A percentile compares a stretch with the other conserved stretches of the same genome.
Evolutionary conservation across 192 early-diverging fungal genomes (phyloP).

Genomic region (Coemansia sp.): DNA sequence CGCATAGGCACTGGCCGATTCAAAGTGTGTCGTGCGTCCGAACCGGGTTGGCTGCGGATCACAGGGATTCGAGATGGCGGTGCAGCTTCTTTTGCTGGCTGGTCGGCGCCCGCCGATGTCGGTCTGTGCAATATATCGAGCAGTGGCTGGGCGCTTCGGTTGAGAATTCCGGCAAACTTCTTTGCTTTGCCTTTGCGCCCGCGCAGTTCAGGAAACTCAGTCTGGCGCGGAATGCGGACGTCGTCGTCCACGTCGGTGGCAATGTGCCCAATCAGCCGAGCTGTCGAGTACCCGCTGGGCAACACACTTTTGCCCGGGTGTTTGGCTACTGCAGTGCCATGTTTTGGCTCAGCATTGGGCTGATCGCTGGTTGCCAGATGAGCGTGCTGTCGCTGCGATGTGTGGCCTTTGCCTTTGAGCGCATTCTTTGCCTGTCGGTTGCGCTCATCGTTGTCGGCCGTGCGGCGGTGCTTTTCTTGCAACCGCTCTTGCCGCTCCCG

Average conservation of each 20-base stretch:
- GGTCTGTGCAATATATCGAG: constrained; percentile 33
- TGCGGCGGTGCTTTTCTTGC: constrained; percentile 30
- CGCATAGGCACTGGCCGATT: not conserved
- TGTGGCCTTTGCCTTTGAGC: constrained; percentile 2
- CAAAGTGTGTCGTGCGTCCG: not conserved
- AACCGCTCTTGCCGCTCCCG: constrained; percentile 36
- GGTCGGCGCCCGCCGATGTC: not conserved
- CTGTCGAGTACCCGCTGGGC: constrained; percentile 22
- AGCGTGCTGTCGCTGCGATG: constrained; percentile 3
- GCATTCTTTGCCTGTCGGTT: constrained; percentile 8
- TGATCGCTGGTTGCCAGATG: constrained; percentile 3
- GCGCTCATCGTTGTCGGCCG: constrained; percentile 18
- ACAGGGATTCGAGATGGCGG: constrained; percentile 44
- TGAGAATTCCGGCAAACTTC: constrained; percentile 21
- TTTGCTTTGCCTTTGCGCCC: constrained; percentile 23
- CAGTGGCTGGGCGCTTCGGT: constrained; percentile 25
- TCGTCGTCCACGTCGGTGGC: constrained; percentile 35
- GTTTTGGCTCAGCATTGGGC: constrained; percentile 1
- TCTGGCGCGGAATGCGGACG: constrained; percentile 25
- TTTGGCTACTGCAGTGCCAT: not conserved
- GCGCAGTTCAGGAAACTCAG: constrained; percentile 44
- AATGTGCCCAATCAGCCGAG: constrained; percentile 38
- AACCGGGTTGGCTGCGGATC: constrained; percentile 12
- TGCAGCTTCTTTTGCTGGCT: constrained; percentile 4
- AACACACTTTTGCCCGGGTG: not conserved